Evolutionary conservation across 1,139 yeast species (phyloP).

Genomic region (Sugiyamaella xylanicola): DNA sequence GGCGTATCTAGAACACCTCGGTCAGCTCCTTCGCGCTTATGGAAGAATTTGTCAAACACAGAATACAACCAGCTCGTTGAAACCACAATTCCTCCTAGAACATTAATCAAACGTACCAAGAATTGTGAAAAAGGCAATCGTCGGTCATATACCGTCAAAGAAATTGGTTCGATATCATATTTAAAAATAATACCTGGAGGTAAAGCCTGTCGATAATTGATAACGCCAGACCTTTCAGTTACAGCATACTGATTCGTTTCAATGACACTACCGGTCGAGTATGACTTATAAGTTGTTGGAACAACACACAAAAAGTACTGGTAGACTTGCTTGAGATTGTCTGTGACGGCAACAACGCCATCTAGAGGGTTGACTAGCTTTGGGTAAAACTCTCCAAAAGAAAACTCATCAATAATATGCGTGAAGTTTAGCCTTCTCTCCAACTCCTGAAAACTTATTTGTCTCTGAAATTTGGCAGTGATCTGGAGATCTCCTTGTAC

Average conservation of each 20-base stretch:
- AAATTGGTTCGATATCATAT: slow-evolving; percentile 87
- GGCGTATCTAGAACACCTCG: slow-evolving; percentile 23
- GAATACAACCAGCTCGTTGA: slow-evolving; percentile 44
- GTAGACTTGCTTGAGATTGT: slow-evolving; percentile 42
- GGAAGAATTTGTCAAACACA: slow-evolving; percentile 25
- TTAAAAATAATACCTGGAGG: slow-evolving; percentile 79
- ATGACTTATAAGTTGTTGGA: slow-evolving; percentile 69
- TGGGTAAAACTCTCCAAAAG: slow-evolving; percentile 91
- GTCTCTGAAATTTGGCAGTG: slow-evolving; percentile 54
- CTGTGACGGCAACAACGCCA: slow-evolving; percentile 44
- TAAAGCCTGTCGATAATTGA: slow-evolving; percentile 23
- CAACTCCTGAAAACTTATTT: slow-evolving; percentile 9
- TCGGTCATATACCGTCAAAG: slow-evolving; percentile 65
- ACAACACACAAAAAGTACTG: slow-evolving; percentile 77
- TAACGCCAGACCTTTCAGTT: slow-evolving; percentile 50
- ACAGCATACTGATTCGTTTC: slow-evolving; percentile 89
- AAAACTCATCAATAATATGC: slow-evolving; percentile 82
- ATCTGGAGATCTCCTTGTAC: slow-evolving; percentile 86
- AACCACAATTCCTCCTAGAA: slow-evolving; percentile 70
- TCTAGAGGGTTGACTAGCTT: slow-evolving; percentile 85
- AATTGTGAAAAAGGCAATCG: slow-evolving; percentile 79
- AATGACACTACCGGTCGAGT: slow-evolving; percentile 61
- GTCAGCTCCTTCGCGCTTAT: slow-evolving; percentile 7
- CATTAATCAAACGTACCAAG: slow-evolving; percentile 74
- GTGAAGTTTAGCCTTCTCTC: slow-evolving; percentile 64